Base-by-base conservation (phyloP, 768 basidiomycete genomes). In the Imleria badia region DNA sequence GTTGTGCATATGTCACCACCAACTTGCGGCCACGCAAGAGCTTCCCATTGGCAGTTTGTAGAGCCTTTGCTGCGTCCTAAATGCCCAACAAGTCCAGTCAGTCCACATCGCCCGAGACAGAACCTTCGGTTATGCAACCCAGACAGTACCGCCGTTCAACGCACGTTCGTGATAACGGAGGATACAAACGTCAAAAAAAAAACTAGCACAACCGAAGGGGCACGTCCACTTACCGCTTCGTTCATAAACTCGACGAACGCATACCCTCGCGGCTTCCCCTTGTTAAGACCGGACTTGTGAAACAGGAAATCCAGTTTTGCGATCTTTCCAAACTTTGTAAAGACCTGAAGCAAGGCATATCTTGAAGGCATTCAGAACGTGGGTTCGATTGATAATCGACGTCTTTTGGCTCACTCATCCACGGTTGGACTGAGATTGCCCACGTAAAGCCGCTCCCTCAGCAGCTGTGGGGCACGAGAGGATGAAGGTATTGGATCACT, bases 201-300 rank as follows among this genome's bases (percentile, higher is more conserved):
- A 19, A 40, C 43, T 36, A 45, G 54, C 59, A 64, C 38, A 51
- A 62, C 61, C 64, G 51, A 63, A 53, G 57, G 61, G 44, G 45
- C 10, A 31, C 58, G 23, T 23, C 20, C 48, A 86, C 91, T 78
- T 73, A 98, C 96, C 73, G 85, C 83, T 73, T 85, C 79, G 41
- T 81, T 81, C 30, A 78, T 78, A 64, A 86, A 98, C 73, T 98
- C 92, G 33, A 99, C 73, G 62, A 98, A 99, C 0, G 94, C 95
- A 71, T 96, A 98, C 6, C 97, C 96, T 13, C 95, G 79, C 1
- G 97, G 95, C 69, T 91, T 97, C 17, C 97, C 97, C 67, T 87
- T 94, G 65, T 86, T 72, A 13, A 85, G 79, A 0, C 96, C 97
- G 0, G 88, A 77, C 73, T 96, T 98, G 78, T 99, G 95, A 66